Base-by-base conservation (phyloP, 1,284 basidiomycete genomes). In the Pisolithus thermaeus region DNA sequence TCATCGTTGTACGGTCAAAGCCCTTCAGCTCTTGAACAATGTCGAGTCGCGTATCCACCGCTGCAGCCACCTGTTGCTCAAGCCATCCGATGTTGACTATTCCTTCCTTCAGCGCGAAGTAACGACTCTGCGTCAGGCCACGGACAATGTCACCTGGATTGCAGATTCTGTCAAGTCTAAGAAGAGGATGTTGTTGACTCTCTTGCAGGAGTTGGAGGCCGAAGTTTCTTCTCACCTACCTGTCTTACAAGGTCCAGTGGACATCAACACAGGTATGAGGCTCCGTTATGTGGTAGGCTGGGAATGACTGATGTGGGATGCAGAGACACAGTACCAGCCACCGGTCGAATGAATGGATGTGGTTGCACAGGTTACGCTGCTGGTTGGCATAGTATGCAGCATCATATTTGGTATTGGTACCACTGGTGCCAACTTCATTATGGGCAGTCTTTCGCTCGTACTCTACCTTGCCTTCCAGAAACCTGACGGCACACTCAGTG, bases 401-500 rank as follows among this genome's bases (percentile, higher is more conserved):
- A 28, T 56, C n/a, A 11, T 52, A 18, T 56, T 56, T 35, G 44
- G 50, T 1, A 23, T 56, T 11, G 50, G 45, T 7, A n/a, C 46
- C 22, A 3, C 5, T 0, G 22, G 41, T 2, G 25, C 39, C 41
- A 53, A 57, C 45, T 56, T 56, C 12, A 37, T 56, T 25, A 40
- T 56, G 27, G 37, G n/a, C 2, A 12, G 37, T 4, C 47, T 56
- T 25, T 50, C 44, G 3, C 12, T 56, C 16, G 7, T 56, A 7
- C 44, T 58, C 22, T 58, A 27, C 46, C 38, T 58, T 2, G 57
- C 40, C 0, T 58, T 58, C 32, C 43, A 51, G 47, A 3, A 6
- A 4, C 7, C 1, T 18, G 11, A 56, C 8, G 30, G 47, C 3
- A 43, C 28, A 5, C 45, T 56, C 4, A 30, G 47, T 12, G 9